Base-by-base conservation (phyloP, 768 basidiomycete species). In the Tulasnella sp. region DNA sequence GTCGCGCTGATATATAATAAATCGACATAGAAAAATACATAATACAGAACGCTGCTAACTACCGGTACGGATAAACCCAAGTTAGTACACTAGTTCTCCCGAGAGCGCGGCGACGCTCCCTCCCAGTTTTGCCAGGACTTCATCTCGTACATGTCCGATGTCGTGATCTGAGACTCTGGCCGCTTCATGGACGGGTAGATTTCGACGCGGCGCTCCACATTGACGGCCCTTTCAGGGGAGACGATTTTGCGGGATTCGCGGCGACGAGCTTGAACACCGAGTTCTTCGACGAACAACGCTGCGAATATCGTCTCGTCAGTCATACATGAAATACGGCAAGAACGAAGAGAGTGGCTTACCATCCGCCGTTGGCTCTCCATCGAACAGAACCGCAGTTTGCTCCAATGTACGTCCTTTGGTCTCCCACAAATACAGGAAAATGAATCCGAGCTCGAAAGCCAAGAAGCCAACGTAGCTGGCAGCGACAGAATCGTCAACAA, bases 331-430 rank as follows among this genome's bases (percentile, higher is more conserved):
- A 69, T 37, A 2, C 28, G 31, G 8, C 24, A 8, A 37, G 9
- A 28, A 31, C 2, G 28, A 31, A 31, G 20, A 34, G 28, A 31
- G 34, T 2, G 1, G 64, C 64, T 28, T 34, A 69, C 81, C 74
- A 69, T 69, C 64, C 34, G n/a, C 64, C 37, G 31, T 16, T 37
- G 64, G 64, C 14, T 82, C 76, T 8, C 83, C 83, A 73, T 84
- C 84, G 79, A 83, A 84, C 42, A 84, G 77, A 14, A 77, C 81
- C 7, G 82, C 82, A 14, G 83, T 83, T 77, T 84, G 83, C 81
- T 84, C 84, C 72, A 84, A 82, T 5, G 83, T 81, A 16, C 82
- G 81, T 42, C 83, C 81, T 80, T 83, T 82, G 72, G 83, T 83
- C 81, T 83, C 82, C 54, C 82, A 76, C 14, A 75, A 5, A 50